Base-by-base conservation (phyloP, 2,329 filamentous ascomycete species). In the Pseudohalonectria lignicola region DNA sequence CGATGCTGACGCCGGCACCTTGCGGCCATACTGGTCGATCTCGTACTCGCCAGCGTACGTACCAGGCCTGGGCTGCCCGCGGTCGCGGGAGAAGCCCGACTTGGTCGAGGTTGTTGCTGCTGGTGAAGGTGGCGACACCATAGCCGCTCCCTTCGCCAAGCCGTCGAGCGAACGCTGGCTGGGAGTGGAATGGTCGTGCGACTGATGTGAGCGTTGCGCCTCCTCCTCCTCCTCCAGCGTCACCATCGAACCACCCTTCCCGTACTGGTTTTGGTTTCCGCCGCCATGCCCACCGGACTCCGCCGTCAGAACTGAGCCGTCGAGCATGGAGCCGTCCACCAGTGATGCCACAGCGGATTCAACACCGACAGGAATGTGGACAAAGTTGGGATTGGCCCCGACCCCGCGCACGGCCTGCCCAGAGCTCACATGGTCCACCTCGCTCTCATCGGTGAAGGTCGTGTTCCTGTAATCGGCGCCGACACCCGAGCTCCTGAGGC, bases 291-390 rank as follows among this genome's bases (percentile, higher is more conserved):
- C 61, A 23, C 64, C 67, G 11, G 76, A 79, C 9, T 66, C 69
- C 12, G 61, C 64, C 3, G 77, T 88, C 38, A 94, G 54, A 11
- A 81, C 74, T 2, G 86, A 93, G 37, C 72, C 71, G 4, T 76
- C 71, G 13, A 76, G 55, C 56, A 71, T 64, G 1, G 86, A 90
- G 15, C 87, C 86, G 49, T 92, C 82, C 2, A 80, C 64, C 6
- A 96, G 66, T 13, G 88, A 95, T 7, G 90, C 90, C 10, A 96
- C 88, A 9, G 83, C 84, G 12, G 88, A 95, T 57, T 95, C 88
- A 0, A 94, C 79, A 2, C 74, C 86, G 25, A 78, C 53, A 2
- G 75, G 76, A 2, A 76, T 79, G 48, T 87, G 78, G 3, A 93
- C 71, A 51, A 86, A 81, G 47, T 85, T 71, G 2, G 86, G 81